Conservation (phyloP, 2,329 filamentous ascomycete genomes). For the Alternaria novae-zelandiae region DNA sequence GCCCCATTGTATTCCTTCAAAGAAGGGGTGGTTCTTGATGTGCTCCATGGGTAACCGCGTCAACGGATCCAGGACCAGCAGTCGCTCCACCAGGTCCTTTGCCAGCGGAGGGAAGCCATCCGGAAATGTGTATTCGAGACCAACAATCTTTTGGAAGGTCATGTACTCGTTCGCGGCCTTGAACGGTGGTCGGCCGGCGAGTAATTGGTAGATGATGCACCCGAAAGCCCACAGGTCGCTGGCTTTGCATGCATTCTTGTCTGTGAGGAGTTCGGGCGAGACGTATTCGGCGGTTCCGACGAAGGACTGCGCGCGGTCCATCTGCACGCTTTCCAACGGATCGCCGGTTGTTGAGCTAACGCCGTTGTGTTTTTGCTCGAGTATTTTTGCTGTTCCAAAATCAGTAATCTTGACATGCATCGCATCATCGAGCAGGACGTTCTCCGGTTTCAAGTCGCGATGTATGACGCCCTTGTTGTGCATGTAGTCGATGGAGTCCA, state of each 20-base stretch:
- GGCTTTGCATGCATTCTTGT: conserved; percentile 96
- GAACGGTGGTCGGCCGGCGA: conserved; percentile 96
- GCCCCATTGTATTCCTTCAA: conserved; percentile 85
- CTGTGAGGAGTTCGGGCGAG: conserved; percentile 93
- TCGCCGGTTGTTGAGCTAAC: conserved; percentile 52
- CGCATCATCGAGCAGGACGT: conserved; percentile 90
- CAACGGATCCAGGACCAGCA: conserved; percentile 86
- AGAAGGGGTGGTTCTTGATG: conserved; percentile 96
- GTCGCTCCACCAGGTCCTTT: conserved; percentile 85
- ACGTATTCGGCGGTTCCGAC: conserved; percentile 98
- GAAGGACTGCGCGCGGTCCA: conserved; percentile 86
- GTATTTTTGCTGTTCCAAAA: conserved; percentile 96
- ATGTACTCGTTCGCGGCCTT: conserved; percentile 95
- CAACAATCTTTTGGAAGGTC: conserved; percentile 98
- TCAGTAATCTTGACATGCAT: conserved; percentile 99
- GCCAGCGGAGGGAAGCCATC: conserved; percentile 84
- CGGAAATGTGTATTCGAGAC: conserved; percentile 92
- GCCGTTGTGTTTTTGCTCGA: conserved; percentile 61
- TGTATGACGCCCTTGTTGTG: conserved; percentile 95
- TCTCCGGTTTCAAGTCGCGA: conserved; percentile 95
- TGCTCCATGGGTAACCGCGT: conserved; percentile 89
- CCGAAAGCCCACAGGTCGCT: conserved; percentile 99
- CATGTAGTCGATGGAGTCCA: conserved; percentile 98
- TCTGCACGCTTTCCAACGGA: conserved; percentile 64
- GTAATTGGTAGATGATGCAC: conserved; percentile 94